phyloP scores from a whole-genome alignment of 2,329 filamentous ascomycete species.

The Xylaria sp. region DNA sequence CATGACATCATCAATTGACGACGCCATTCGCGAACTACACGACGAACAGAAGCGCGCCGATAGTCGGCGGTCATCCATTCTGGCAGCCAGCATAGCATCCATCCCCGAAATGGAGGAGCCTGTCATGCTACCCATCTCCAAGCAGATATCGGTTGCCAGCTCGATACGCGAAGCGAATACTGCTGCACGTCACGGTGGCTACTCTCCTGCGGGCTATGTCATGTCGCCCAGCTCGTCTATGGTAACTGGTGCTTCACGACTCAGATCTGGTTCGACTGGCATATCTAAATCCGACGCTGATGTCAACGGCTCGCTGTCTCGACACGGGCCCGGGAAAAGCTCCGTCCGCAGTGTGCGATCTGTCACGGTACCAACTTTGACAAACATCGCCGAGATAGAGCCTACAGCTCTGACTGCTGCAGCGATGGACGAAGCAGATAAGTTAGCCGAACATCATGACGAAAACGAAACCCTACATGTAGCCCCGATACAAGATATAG shows the following conservation, averaged over 20 bases:
- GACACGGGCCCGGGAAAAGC: conserved; percentile 66
- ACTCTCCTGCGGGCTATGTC: conserved; percentile 74
- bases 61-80: conserved; percentile 72
- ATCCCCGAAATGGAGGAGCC: conserved; percentile 48
- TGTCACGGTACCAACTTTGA: conserved; percentile 60
- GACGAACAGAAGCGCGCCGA: conserved; percentile 76
- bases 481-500: conserved; percentile 43
- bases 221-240: conserved; percentile 75
- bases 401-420: conserved; percentile 62
- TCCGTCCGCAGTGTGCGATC: conserved; percentile 64
- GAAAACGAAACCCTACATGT: conserved; percentile 51
- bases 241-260: conserved; percentile 59
- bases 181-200: conserved; percentile 74
- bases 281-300: conserved; percentile 57
- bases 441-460: conserved; percentile 49
- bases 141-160: conserved; percentile 60
- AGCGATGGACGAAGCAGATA: conserved; percentile 67
- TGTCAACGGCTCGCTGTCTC: conserved; percentile 56
- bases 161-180: conserved; percentile 79
- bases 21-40: conserved; percentile 80
- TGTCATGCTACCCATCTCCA: conserved; percentile 52
- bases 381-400: conserved; percentile 68
- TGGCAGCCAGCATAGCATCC: conserved; percentile 60
- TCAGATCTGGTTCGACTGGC: conserved; percentile 65
- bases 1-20: conserved; percentile 78